Conservation (phyloP, 2,329 filamentous ascomycete genomes). For the Ascochyta fabae region DNA sequence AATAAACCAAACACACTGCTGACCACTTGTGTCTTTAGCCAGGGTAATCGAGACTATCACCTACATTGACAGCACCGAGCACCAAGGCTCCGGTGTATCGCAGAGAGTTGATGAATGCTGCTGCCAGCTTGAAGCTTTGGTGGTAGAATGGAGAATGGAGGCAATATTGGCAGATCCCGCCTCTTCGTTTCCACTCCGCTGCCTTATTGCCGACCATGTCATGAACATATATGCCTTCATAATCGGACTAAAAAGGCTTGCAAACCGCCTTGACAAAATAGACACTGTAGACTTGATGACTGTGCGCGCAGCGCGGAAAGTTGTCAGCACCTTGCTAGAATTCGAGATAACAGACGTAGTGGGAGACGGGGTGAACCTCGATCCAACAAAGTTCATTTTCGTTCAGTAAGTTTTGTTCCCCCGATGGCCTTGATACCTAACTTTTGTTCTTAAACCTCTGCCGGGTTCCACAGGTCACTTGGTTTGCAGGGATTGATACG, state of each 20-base stretch:
- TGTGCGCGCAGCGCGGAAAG: slow-evolving; percentile 32
- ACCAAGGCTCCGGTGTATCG: slow-evolving; percentile 1
- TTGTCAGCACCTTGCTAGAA: slow-evolving; percentile 29
- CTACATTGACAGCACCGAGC: slow-evolving; percentile 21
- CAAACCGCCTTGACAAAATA: slow-evolving; percentile 7
- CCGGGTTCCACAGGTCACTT: not conserved
- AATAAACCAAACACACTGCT: not conserved
- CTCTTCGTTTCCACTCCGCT: slow-evolving; percentile 12
- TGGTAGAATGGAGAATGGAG: slow-evolving; percentile 33
- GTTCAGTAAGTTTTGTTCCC: slow-evolving; percentile 27
- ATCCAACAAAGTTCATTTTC: slow-evolving; percentile 18
- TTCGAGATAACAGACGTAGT: slow-evolving; percentile 17
- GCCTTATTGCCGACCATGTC: slow-evolving; percentile 32
- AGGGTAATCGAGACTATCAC: slow-evolving; percentile 29
- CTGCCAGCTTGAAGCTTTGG: slow-evolving; percentile 23
- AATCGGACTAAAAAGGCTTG: slow-evolving; percentile 33
- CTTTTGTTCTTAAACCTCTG: not conserved
- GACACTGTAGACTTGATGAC: slow-evolving; percentile 21
- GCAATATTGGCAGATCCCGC: slow-evolving; percentile 15
- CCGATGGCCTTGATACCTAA: not conserved
- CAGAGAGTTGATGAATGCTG: slow-evolving; percentile 28
- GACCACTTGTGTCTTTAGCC: not conserved
- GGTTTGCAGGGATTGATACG: not conserved
- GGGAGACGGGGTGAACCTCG: not conserved
- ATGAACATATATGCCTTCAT: slow-evolving; percentile 35